phyloP scores from a whole-genome alignment of 108 stramenopile genomes.

The Cyclostephanos invisitatus region DNA sequence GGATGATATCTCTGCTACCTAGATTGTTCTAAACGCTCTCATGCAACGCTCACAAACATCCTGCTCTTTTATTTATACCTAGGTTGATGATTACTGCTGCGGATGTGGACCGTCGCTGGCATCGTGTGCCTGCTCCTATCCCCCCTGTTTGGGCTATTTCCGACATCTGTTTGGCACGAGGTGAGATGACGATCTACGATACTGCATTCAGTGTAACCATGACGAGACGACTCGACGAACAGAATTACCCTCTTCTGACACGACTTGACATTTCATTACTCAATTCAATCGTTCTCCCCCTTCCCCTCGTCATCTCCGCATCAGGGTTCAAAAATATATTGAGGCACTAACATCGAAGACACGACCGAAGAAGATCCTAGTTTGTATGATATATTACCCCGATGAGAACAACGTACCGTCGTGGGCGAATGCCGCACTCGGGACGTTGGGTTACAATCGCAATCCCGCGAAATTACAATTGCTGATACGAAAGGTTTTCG shows the following conservation, averaged over 20 bases:
- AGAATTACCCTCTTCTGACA: no score
- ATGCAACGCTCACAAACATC: not conserved
- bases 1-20: not conserved
- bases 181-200: slow-evolving; percentile 10
- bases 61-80: no score
- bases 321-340: slow-evolving; percentile 69
- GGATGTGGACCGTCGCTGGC: slow-evolving; percentile 73
- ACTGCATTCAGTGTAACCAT: no score
- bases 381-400: slow-evolving; percentile 91
- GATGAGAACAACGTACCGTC: slow-evolving; percentile 72
- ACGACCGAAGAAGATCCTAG: slow-evolving; percentile 79
- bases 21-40: not conserved
- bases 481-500: slow-evolving; percentile 70
- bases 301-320: not conserved
- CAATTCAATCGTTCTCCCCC: slow-evolving; percentile 6
- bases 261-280: no score
- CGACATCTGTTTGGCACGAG: slow-evolving; percentile 81
- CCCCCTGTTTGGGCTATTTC: slow-evolving; percentile 80
- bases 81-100: slow-evolving; percentile 72
- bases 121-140: slow-evolving; percentile 51
- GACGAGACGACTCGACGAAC: no score
- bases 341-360: slow-evolving; percentile 65
- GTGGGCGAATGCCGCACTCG: slow-evolving; percentile 84
- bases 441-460: slow-evolving; percentile 72
- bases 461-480: slow-evolving; percentile 73